Evolutionary conservation across 108 stramenopile genomes (phyloP), one percentile per base, ranked within the genome.

Genomic region (Cyclotella cryptica): DNA sequence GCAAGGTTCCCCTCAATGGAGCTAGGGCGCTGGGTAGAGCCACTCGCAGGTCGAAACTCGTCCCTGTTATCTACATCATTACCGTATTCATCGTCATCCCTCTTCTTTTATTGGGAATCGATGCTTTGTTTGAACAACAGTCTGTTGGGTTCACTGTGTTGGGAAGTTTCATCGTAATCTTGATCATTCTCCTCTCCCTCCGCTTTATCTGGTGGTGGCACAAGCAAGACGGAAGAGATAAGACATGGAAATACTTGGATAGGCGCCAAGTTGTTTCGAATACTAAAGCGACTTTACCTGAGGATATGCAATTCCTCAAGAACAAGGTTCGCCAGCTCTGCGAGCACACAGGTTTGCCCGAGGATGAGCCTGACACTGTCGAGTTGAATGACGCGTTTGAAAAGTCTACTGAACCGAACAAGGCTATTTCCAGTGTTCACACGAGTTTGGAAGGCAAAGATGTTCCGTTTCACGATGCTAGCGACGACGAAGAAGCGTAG

Each of bases 21-120:
- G 92, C 92, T 19, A 80, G 88, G 15, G 63, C 60, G 8, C 83
- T 95, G 41, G 94, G 94, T 17, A 71, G 78, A 35, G 80, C 77
- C 27, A 90, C 93, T 13, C 82, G 89, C 15, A 39, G 83, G 27
- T 90, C 81, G 61, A 83, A 80, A 27, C 64, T 64, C n/a, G 83
- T 94, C 71, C 90, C 93, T 39, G 52, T 87, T 21, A 58, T 90
- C 15, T 94, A 94, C 84, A 86, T 94, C 68, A n/a, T 86, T 58
- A 60, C 85, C 19, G 78, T 87, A 49, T 94, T 94, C 81, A 75
- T 92, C 27, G 28, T 89, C 52, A 65, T 89, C 30, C 91, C 91
- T 21, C 55, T 85, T 13, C 10, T 86, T 52, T 59, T 92, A n/a
- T 83, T 91, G 66, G 93, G 89, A 19, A 45, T 92, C 17, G 81